A percentile compares a stretch with the other conserved stretches of the same genome.
phyloP scores from a whole-genome alignment of 2,329 filamentous ascomycete species.

The Ophiocordyceps polyrhachis-furcata region DNA sequence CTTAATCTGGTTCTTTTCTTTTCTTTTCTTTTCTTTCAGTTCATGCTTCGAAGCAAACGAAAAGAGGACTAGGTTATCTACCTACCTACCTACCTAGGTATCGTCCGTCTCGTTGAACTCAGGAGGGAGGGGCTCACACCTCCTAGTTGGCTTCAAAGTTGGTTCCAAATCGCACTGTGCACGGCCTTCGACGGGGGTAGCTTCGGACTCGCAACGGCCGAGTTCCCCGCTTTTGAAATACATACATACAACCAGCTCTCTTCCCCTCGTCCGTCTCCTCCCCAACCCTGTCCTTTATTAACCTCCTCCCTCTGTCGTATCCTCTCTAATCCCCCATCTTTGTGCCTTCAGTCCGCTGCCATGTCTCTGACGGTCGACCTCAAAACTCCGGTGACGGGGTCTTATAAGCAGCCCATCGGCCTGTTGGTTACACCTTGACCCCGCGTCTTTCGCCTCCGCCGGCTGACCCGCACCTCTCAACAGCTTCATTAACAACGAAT shows the following conservation, averaged over 20 bases:
- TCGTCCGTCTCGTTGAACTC: too few relatives aligned
- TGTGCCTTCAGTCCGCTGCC: conserved; percentile 4
- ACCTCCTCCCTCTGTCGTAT: too few relatives aligned
- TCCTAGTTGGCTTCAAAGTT: too few relatives aligned
- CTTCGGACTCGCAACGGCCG: background rate
- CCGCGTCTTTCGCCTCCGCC: background rate
- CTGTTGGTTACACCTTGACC: conserved; percentile 25
- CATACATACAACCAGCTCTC: background rate
- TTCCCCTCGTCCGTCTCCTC: background rate
- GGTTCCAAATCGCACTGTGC: too few relatives aligned
- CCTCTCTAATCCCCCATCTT: background rate
- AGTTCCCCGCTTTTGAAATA: background rate
- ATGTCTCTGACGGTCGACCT: conserved; percentile 39
- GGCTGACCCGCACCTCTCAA: background rate
- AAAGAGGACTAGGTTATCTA: too few relatives aligned
- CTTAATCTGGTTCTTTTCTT: too few relatives aligned
- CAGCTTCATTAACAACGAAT: conserved; percentile 89
- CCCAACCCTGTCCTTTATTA: background rate
- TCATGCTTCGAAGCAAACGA: too few relatives aligned
- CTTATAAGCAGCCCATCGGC: conserved; percentile 40
- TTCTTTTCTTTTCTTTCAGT: too few relatives aligned
- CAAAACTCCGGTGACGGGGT: conserved; percentile 46
- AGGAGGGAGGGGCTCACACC: too few relatives aligned
- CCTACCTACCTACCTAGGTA: too few relatives aligned
- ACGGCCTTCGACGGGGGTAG: too few relatives aligned